Conservation (phyloP, 106 monocot species). For the Agapanthus africanus region DNA sequence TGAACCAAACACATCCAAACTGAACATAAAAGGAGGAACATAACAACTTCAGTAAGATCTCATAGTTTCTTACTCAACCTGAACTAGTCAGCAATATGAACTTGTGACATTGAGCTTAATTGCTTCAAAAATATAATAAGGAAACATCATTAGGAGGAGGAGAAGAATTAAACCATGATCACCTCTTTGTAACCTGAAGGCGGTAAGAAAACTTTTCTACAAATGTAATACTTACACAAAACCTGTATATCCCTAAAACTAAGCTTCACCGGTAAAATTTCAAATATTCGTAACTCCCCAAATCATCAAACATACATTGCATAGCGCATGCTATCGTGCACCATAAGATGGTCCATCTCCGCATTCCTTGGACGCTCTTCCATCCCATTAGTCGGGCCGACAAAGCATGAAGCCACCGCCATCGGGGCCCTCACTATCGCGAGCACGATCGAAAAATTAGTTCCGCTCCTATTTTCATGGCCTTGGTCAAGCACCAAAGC, state of each 20-base stretch:
- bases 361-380: slow-evolving; percentile 6
- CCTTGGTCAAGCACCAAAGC: background rate
- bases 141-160: background rate
- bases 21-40: background rate
- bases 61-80: background rate
- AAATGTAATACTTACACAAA: background rate
- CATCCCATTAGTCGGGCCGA: background rate
- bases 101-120: background rate
- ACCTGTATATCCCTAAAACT: background rate
- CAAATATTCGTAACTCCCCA: no score
- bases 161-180: background rate
- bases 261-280: no score
- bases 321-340: slow-evolving; percentile 39
- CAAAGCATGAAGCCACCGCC: slow-evolving; percentile 15
- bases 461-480: background rate
- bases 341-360: slow-evolving; percentile 38
- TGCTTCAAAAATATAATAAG: background rate
- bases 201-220: background rate
- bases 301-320: slow-evolving; percentile 21
- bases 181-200: background rate
- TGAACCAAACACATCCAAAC: background rate
- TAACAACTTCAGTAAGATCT: background rate
- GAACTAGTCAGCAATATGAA: background rate
- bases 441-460: background rate
- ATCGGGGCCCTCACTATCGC: background rate